Evolutionary conservation across 257 asterid genomes (phyloP).

Genomic region (Rehmannia glutinosa): DNA sequence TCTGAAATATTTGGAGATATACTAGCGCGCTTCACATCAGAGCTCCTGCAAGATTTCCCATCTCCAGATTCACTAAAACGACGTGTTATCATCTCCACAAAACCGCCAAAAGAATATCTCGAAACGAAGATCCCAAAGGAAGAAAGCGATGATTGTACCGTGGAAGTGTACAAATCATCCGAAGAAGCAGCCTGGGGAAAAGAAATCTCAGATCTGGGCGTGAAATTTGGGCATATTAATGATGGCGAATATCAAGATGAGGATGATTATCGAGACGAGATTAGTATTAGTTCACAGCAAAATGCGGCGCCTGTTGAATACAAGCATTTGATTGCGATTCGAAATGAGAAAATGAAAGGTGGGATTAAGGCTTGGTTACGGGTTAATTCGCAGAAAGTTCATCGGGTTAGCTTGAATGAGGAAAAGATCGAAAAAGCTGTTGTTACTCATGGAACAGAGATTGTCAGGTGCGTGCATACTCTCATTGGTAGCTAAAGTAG

Average conservation of each 20-base stretch:
- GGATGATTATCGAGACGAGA: constrained; percentile 36
- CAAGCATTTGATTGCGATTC: constrained; percentile 60
- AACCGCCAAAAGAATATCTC: constrained; percentile 64
- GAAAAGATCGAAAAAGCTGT: constrained; percentile 71
- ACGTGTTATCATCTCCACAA: constrained; percentile 61
- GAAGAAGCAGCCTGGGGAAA: constrained; percentile 62
- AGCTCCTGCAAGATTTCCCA: constrained; percentile 47
- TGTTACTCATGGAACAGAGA: constrained; percentile 54
- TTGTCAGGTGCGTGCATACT: constrained; percentile 45
- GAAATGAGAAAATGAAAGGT: constrained; percentile 59
- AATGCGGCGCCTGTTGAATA: constrained; percentile 42
- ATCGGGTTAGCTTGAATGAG: constrained; percentile 76
- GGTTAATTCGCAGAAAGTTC: constrained; percentile 37
- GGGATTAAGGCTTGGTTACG: constrained; percentile 57
- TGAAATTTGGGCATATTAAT: constrained; percentile 17
- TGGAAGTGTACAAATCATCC: constrained; percentile 26
- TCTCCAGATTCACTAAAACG: constrained; percentile 64
- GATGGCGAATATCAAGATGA: constrained; percentile 33
- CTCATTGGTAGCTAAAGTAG: no score
- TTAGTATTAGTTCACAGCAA: constrained; percentile 10
- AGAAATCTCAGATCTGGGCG: constrained; percentile 37
- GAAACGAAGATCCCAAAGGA: constrained; percentile 35
- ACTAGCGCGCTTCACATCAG: constrained; percentile 42
- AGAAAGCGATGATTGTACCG: constrained; percentile 26
- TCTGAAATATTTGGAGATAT: constrained; percentile 45